phyloP scores from a whole-genome alignment of 2,329 filamentous ascomycete species.

The Ophiocordyceps camponoti-leonardi region DNA sequence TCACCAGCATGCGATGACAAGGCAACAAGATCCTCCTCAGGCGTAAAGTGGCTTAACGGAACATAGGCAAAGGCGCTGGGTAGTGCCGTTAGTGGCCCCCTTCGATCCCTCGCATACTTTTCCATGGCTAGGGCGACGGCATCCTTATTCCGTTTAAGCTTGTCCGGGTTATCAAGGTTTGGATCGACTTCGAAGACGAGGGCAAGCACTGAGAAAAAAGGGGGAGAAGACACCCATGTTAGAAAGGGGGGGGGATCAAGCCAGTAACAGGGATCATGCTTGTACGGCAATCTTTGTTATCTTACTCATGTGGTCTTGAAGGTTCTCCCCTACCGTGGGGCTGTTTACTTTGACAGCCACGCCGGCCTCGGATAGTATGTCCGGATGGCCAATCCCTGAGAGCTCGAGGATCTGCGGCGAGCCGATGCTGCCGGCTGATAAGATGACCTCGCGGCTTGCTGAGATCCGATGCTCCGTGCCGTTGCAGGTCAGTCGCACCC shows the following conservation, averaged over 20 bases:
- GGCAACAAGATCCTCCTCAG: conserved; percentile 7
- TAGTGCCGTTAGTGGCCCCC: conserved; percentile 20
- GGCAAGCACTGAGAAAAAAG: conserved; percentile 17
- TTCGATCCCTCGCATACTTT: conserved; percentile 11
- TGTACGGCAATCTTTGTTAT: not conserved
- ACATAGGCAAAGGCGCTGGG: conserved; percentile 25
- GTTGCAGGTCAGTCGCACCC: conserved; percentile 16
- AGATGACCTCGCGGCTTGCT: conserved; percentile 33
- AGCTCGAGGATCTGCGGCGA: conserved; percentile 43
- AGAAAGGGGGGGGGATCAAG: no score
- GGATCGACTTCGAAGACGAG: conserved; percentile 28
- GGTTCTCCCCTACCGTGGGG: conserved; percentile 28
- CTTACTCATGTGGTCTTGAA: conserved; percentile 26
- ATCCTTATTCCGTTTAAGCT: conserved; percentile 14
- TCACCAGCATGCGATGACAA: conserved; percentile 7
- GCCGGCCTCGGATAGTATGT: conserved; percentile 18
- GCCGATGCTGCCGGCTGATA: conserved; percentile 39
- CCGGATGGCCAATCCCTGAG: conserved; percentile 36
- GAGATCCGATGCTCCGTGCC: conserved; percentile 19
- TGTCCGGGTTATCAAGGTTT: conserved; percentile 20
- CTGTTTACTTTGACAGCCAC: conserved; percentile 21
- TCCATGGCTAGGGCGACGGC: conserved; percentile 14
- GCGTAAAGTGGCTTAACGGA: conserved; percentile 17
- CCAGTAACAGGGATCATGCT: not conserved
- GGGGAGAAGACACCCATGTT: no score